A percentile compares a stretch with the other conserved stretches of the same genome.
Conservation (phyloP, 371 early-diverging fungal species). For the Mortierella sp. region DNA sequence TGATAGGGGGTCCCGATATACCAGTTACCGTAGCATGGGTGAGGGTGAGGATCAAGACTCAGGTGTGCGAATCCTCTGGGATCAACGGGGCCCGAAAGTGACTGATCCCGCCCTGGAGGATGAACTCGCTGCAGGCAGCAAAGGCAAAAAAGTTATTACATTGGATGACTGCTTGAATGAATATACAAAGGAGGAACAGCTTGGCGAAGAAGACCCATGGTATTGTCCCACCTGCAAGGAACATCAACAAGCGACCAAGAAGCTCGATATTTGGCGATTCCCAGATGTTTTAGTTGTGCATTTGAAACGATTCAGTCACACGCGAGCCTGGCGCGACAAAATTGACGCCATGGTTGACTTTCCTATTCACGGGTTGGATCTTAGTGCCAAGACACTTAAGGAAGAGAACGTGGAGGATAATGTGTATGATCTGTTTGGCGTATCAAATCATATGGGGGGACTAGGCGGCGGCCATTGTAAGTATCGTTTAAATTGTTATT, state of each 20-base stretch:
- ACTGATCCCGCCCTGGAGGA: constrained; percentile 33
- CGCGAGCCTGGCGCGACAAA: constrained; percentile 85
- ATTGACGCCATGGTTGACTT: constrained; percentile 88
- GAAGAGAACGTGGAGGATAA: constrained; percentile 54
- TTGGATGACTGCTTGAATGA: constrained; percentile 83
- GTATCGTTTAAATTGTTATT: constrained; percentile 24
- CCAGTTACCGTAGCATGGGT: constrained; percentile 19
- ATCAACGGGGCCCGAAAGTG: constrained; percentile 23
- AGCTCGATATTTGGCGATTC: constrained; percentile 86
- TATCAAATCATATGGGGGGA: constrained; percentile 94
- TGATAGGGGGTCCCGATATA: constrained; percentile 6
- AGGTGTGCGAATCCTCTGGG: constrained; percentile 32
- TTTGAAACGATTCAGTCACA: constrained; percentile 89
- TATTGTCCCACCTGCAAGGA: constrained; percentile 89
- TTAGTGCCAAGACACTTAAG: constrained; percentile 57
- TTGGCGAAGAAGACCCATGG: constrained; percentile 87
- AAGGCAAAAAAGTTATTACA: constrained; percentile 62
- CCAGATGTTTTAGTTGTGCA: constrained; percentile 94
- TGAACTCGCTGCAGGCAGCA: constrained; percentile 22
- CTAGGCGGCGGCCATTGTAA: constrained; percentile 95
- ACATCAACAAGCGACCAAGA: constrained; percentile 85
- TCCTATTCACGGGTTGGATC: constrained; percentile 77
- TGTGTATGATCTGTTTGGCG: constrained; percentile 89
- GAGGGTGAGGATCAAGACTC: constrained; percentile 20
- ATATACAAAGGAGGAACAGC: constrained; percentile 85